Base-by-base conservation (phyloP, 495 filamentous ascomycete genomes). In the Neurospora sp. region DNA sequence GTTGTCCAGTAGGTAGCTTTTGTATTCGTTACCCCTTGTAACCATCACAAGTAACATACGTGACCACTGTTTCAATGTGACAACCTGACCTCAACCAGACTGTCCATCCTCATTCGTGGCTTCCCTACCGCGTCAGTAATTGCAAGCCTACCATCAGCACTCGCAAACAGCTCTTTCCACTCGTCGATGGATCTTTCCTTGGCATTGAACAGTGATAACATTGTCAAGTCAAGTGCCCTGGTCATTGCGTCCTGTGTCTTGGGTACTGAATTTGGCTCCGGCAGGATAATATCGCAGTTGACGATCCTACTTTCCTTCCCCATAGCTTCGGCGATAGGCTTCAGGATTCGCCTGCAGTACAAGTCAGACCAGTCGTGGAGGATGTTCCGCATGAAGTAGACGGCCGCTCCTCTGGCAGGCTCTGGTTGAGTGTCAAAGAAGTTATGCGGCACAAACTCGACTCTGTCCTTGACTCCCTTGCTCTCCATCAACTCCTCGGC, bases 341-440 rank as follows among this genome's bases (percentile, higher is more conserved):
- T 74, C 3, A 86, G 68, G 18, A 86, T 83, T 39, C 74, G 74
- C 6, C 74, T 69, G 16, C 76, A 77, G 48, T 83, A 73, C 3
- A 72, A 69, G 72, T 86, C 84, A 6, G 71, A 75, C 83, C 84
- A 87, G 71, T 86, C 78, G 69, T 86, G 85, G 38, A 84, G 74
- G 39, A 84, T 82, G 59, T 80, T 73, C 4, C 80, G 76, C 41
- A 82, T 75, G 37, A 85, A 81, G 69, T 82, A 85, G 8, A 83
- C 77, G 31, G 81, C 77, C 14, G 73, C 75, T 11, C 48, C 71
- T 39, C 44, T 40, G 0, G 77, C 82, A 44, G 74, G 27, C 11
- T 80, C 71, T 9, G 82, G 74, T 65, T 83, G 81, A 35, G 77
- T 74, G 5, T 78, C 72, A 74, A 85, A 84, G 76, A 82, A 82